Base-by-base conservation (phyloP, 306 rosid species). In the Acacia acuminata region DNA sequence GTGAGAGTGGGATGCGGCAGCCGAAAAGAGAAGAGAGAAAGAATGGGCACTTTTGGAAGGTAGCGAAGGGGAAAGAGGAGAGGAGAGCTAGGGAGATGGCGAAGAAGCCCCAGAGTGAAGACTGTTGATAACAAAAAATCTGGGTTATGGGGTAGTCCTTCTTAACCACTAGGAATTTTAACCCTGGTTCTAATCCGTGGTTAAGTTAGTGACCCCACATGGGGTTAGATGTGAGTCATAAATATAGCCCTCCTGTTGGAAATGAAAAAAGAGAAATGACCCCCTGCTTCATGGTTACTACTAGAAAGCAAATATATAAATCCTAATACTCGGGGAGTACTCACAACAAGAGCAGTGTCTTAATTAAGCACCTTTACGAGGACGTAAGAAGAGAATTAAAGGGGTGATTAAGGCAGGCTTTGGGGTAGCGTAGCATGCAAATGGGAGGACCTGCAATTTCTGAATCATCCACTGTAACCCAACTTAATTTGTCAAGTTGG, bases 101-200 rank as follows among this genome's bases (percentile, higher is more conserved):
- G 91, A 82, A 77, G 90, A 81, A 85, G 92, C 42, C 14, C 81
- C 81, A 71, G 84, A 38, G 48, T 85, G 97, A 90, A 47, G 92
- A 86, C 91, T 87, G 96, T 91, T 88, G 94, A 91, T 89, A 88
- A 91, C 38, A 63, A 87, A 92, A 87, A 87, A 92, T 85, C 87
- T 88, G 77, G 73, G 90, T 91, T 92, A 86, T 88, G 96, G 86
- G 98, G 97, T 66, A 84, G 93, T 82, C 89, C 92, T 91, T 90
- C 94, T 91, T 90, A 92, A 91, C 97, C 94, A 94, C 90, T 89
- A 73, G 90, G 85, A 24, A 81, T 91, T 92, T 93, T 93, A 90
- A 94, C 98, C 86, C 93, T 87, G 79, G 98, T 94, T 91, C 91
- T 91, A 90, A 90, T 92, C 94, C 84, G 71, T 91, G 97, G 97